phyloP scores from a whole-genome alignment of 805 yeast genomes.

The Scheffersomyces ergatensis region DNA sequence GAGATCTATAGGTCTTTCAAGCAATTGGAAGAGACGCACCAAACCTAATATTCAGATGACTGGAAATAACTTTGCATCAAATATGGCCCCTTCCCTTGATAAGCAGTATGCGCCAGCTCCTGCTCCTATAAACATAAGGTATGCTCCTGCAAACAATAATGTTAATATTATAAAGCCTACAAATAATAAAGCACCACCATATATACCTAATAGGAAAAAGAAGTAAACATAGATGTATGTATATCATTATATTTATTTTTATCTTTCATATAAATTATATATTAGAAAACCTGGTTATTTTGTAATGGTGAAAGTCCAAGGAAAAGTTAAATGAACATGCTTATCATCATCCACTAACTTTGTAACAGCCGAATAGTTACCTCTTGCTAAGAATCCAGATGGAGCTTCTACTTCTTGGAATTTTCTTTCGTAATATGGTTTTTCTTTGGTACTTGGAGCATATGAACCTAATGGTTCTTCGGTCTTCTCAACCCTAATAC shows the following conservation, averaged over 20 bases:
- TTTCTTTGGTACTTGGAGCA: constrained; percentile 81
- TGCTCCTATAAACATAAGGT: not conserved
- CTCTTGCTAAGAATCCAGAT: constrained; percentile 84
- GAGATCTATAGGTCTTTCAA: not conserved
- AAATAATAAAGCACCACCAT: constrained; percentile 27
- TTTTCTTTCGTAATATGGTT: constrained; percentile 68
- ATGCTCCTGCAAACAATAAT: too few relatives aligned
- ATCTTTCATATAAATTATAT: too few relatives aligned
- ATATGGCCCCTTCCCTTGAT: too few relatives aligned
- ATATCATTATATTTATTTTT: not conserved
- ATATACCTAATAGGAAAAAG: constrained; percentile 24
- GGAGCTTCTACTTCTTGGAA: constrained; percentile 78
- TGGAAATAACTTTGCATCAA: too few relatives aligned
- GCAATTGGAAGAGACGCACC: not conserved
- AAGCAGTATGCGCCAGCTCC: not conserved
- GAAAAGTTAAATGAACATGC: constrained; percentile 64
- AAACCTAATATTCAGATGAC: not conserved
- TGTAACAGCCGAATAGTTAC: constrained; percentile 75
- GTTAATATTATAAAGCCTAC: not conserved
- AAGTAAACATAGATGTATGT: not conserved
- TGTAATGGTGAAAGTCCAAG: constrained; percentile 84
- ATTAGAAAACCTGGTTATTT: constrained; percentile 41
- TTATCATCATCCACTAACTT: constrained; percentile 88
- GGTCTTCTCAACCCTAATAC: constrained; percentile 79
- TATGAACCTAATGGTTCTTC: constrained; percentile 90